phyloP scores from a whole-genome alignment of 495 filamentous ascomycete genomes.

The Aspergillus campestris region DNA sequence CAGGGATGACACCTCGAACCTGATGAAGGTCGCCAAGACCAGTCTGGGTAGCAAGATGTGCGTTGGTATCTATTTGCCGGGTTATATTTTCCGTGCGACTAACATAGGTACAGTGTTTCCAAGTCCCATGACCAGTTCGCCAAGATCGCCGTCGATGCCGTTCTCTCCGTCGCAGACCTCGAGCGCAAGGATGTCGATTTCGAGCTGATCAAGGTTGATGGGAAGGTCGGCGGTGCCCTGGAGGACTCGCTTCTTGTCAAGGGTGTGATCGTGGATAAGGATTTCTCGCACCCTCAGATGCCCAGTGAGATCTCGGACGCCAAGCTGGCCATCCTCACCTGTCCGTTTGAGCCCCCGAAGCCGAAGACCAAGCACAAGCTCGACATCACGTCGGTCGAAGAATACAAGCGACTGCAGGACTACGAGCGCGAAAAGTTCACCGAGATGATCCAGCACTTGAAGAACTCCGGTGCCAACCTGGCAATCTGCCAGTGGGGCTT shows the following conservation, averaged over 20 bases:
- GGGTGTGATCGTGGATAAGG: slow-evolving; percentile 98
- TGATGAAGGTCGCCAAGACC: slow-evolving; percentile 90
- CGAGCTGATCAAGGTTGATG: slow-evolving; percentile 98
- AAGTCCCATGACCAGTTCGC: slow-evolving; percentile 98
- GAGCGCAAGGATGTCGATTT: slow-evolving; percentile 98
- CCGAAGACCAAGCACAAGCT: slow-evolving; percentile 99
- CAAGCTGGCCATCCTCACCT: slow-evolving; percentile 95
- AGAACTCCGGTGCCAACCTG: slow-evolving; percentile 93
- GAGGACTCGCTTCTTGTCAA: slow-evolving; percentile 93
- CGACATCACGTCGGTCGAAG: slow-evolving; percentile 93
- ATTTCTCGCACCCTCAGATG: slow-evolving; percentile 99
- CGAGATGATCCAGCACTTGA: slow-evolving; percentile 98
- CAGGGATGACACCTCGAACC: slow-evolving; percentile 65
- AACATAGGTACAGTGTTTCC: slow-evolving; percentile 55
- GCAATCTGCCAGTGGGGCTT: slow-evolving; percentile 99
- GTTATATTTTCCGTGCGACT: slow-evolving; percentile 9
- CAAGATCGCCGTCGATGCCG: slow-evolving; percentile 92
- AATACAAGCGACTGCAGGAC: slow-evolving; percentile 91
- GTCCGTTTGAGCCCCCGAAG: slow-evolving; percentile 98
- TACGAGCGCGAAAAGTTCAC: slow-evolving; percentile 95
- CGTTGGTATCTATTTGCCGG: neutral
- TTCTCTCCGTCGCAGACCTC: slow-evolving; percentile 92
- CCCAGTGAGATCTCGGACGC: slow-evolving; percentile 86
- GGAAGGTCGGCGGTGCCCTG: slow-evolving; percentile 92
- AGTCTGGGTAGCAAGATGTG: slow-evolving; percentile 96